phyloP scores from a whole-genome alignment of 208 protist species.

The Novymonas esmeraldas region DNA sequence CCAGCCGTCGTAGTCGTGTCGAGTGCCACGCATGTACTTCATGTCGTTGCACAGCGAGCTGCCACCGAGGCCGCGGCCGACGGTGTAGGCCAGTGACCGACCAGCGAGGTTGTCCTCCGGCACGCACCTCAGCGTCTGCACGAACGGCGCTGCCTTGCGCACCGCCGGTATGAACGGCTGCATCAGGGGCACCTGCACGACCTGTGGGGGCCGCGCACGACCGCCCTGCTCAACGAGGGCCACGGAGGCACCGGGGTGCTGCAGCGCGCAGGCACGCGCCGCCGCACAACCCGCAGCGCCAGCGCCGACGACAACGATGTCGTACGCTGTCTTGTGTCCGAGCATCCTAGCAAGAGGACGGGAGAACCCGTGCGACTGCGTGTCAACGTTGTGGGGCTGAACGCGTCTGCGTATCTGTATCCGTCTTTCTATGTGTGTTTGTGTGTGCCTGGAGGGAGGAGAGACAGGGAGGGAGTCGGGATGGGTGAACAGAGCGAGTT shows the following conservation, averaged over 20 bases:
- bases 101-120: slow-evolving; percentile 43
- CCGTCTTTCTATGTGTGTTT: too few species aligned
- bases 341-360: background rate
- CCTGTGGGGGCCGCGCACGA: slow-evolving; percentile 17
- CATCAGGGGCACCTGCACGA: slow-evolving; percentile 56
- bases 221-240: slow-evolving; percentile 71
- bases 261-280: slow-evolving; percentile 51
- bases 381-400: background rate
- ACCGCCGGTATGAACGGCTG: slow-evolving; percentile 49
- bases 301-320: slow-evolving; percentile 75
- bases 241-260: slow-evolving; percentile 47
- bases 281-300: slow-evolving; percentile 73
- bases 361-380: background rate
- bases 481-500: too few species aligned
- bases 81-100: slow-evolving; percentile 41
- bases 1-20: slow-evolving; percentile 49
- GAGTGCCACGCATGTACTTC: slow-evolving; percentile 61
- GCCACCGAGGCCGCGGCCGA: slow-evolving; percentile 63
- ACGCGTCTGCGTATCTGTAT: too few species aligned
- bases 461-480: too few species aligned
- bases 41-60: slow-evolving; percentile 66
- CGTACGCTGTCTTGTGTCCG: slow-evolving; percentile 50
- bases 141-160: slow-evolving; percentile 34
- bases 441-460: too few species aligned
- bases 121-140: slow-evolving; percentile 26